Evolutionary conservation across 2,329 filamentous ascomycete genomes (phyloP), one percentile per base, ranked within the genome.

Genomic region (Sporothrix pseudoabietina): DNA sequence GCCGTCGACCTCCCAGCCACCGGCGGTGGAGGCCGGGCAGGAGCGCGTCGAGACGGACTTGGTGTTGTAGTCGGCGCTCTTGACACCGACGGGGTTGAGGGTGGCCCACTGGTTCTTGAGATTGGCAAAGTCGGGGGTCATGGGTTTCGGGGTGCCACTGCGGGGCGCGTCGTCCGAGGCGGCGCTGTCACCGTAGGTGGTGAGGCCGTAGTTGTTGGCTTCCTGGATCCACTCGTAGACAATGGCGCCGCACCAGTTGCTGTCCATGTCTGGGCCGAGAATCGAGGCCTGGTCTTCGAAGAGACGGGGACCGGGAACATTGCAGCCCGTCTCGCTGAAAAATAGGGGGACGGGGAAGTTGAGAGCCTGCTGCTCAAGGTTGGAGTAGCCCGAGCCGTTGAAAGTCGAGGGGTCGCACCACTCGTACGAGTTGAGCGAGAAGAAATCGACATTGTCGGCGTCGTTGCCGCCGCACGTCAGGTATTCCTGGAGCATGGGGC

Each of bases 171-270:
- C 91, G 77, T 89, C 92, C 1, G 85, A 84, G n/a, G 81, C 83
- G 7, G 84, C 84, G 9, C 85, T 81, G 30, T 85, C 85, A 0
- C 91, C 92, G 79, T 97, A 97, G 26, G 87, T 90, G 77, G 97
- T 87, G 49, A 97, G 85, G 54, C 94, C 94, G 81, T 97, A 97
- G 78, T 93, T 82, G 81, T 97, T 97, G 69, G 87, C 84, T 81
- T 97, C 94, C 79, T 95, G 84, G 75, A 97, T 93, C 94, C 94
- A 97, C 80, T 97, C 93, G 82, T 97, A 97, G 76, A 97, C 86
- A 75, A 97, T 94, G 71, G 92, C 87, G 72, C 94, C 94, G 70
- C 92, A 94, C 89, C 82, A 90, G 78, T 87, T 87, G 73, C 85
- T 84, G 6, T 87, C 83, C 94, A 97, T 97, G 2, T 92, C 82